Conservation (phyloP, 2,329 filamentous ascomycete species). For the Juglanconis sp. region DNA sequence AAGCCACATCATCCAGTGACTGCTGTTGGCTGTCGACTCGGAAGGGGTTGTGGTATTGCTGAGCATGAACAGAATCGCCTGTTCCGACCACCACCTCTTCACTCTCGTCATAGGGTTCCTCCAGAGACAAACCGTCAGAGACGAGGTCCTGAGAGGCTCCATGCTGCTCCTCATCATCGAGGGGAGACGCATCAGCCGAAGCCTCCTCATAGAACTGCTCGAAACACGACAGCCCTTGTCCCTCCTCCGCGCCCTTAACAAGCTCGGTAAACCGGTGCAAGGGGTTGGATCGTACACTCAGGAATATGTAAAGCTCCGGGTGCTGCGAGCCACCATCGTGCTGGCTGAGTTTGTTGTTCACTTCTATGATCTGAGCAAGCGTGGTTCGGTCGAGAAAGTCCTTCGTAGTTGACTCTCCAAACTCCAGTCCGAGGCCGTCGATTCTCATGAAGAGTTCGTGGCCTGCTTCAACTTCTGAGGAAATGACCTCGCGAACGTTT, state of each 20-base stretch:
- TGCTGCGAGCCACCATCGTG: slow-evolving; percentile 9
- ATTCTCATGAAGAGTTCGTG: slow-evolving; percentile 52
- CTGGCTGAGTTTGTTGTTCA: slow-evolving; percentile 14
- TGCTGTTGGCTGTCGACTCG: slow-evolving; percentile 7
- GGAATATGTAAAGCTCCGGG: slow-evolving; percentile 13
- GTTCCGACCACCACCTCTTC: neutral
- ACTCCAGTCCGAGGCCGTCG: slow-evolving; percentile 51
- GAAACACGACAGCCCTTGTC: slow-evolving; percentile 13
- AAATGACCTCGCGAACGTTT: slow-evolving; percentile 43
- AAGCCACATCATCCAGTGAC: neutral
- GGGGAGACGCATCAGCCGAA: neutral
- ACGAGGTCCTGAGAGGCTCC: neutral
- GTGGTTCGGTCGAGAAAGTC: slow-evolving; percentile 16
- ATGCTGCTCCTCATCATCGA: slow-evolving; percentile 16
- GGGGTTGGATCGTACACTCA: slow-evolving; percentile 12
- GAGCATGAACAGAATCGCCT: neutral
- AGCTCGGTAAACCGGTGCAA: slow-evolving; percentile 13
- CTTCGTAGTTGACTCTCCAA: slow-evolving; percentile 35
- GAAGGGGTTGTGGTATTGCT: slow-evolving; percentile 10
- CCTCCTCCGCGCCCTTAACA: slow-evolving; percentile 5
- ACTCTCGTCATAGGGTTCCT: neutral
- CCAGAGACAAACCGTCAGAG: slow-evolving; percentile 3
- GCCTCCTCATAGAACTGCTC: slow-evolving; percentile 15
- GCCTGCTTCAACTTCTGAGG: slow-evolving; percentile 39
- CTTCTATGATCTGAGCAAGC: slow-evolving; percentile 15